These are phyloP conservation scores for Epithele typhae DNA, from an alignment of 768 basidiomycete species.

Conservation along the genomic window DNA sequence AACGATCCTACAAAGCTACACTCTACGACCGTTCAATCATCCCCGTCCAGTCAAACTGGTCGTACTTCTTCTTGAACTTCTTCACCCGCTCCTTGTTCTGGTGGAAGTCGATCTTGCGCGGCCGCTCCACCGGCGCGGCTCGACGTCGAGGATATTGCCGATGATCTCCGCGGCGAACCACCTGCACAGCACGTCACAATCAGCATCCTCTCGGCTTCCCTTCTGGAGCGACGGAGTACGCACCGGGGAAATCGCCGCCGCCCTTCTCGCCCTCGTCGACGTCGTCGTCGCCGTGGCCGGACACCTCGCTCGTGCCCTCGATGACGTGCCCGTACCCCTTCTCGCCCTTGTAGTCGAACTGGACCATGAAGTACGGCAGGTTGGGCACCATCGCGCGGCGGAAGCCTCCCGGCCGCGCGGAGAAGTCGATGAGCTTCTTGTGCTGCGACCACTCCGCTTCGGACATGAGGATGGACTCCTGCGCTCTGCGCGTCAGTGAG, in stretches of 20 bases:
- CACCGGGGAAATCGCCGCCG: conserved; percentile 85
- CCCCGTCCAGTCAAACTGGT: conserved; percentile 76
- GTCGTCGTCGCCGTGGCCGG: conserved; percentile 53
- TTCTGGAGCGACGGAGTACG: conserved; percentile 18
- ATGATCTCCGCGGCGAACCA: conserved; percentile 96
- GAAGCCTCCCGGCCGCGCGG: conserved; percentile 87
- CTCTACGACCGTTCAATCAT: conserved; percentile 50
- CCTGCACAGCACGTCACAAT: conserved; percentile 35
- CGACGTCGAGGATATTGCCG: conserved; percentile 84
- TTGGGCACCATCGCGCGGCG: conserved; percentile 94
- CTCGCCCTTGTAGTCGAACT: conserved; percentile 97
- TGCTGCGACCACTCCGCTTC: conserved; percentile 99
- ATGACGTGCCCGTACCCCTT: conserved; percentile 98
- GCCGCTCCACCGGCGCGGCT: conserved; percentile 85
- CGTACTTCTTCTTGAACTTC: conserved; percentile 71
- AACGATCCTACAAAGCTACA: too few relatives aligned
- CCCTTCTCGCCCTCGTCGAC: conserved; percentile 87
- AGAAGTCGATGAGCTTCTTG: conserved; percentile 95
- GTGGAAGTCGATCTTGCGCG: conserved; percentile 66
- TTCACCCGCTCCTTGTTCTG: conserved; percentile 67
- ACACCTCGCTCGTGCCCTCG: conserved; percentile 75
- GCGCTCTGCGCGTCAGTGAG: background rate
- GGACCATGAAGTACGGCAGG: conserved; percentile 97
- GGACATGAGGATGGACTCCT: conserved; percentile 92
- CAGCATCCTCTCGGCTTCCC: too few relatives aligned